Base-by-base conservation (phyloP, 345 rosid genomes). In the Litchi chinensis region DNA sequence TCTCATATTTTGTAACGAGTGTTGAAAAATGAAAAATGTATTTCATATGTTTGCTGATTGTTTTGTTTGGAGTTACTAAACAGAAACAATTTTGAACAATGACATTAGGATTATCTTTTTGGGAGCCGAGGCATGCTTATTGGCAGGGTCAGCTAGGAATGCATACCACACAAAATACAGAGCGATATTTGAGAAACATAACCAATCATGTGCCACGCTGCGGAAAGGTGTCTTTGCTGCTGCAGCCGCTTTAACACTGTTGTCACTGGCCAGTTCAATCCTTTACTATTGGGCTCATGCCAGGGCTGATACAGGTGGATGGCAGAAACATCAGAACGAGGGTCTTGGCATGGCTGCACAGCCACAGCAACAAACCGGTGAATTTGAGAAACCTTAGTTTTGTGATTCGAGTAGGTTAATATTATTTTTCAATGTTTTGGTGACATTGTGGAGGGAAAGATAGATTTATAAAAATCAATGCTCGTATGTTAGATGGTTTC, bases 181-280 rank as follows among this genome's bases (percentile, higher is more conserved):
- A 68, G 93, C 86, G 65, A 15, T 73, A n/a, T 90, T 89, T 84
- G 73, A 77, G 12, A 90, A 63, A 18, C 59, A 81, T 18, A 59
- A 89, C 37, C 64, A 90, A 43, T 90, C 99, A 0, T 95, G 98
- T 63, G 91, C 95, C 9, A 92, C 95, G 26, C 95, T 95, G 19
- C 93, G 98, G 26, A 93, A 90, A 77, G 99, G 99, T 0, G 97
- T 95, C 10, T 95, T 95, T 79, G 99, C 98, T 26, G 96, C 98
- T 15, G 97, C 88, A 69, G 99, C 98, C 64, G 99, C 98, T 79
- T 80, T 95, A 65, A 90, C 97, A 32, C 84, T 93, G 76, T 7
- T 95, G 86, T 93, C 98, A 8, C 81, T 95, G 80, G 37, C 84
- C 37, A 79, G 89, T 5, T 91, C 98, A 9, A 64, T 92, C 79